Base-by-base conservation (phyloP, 805 yeast genomes). In the Monosporozyma servazzii region DNA sequence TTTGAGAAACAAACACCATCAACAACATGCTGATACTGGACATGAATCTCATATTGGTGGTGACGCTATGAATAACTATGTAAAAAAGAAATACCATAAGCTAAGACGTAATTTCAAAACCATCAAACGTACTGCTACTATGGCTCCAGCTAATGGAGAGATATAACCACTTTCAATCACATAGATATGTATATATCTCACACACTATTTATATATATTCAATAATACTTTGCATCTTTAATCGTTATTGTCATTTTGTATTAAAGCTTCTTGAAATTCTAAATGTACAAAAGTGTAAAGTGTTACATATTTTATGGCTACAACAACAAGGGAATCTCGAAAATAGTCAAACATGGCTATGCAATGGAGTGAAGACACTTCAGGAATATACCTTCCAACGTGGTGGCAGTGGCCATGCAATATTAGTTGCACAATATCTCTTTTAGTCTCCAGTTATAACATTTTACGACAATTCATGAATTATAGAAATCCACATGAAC, bases 401-500 rank as follows among this genome's bases (percentile, higher is more conserved):
- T 57, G 62, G 60, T 57, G 63, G 60, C 56, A 57, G 45, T 40
- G 48, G 55, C 31, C 60, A 17, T 65, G 70, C 42, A 48, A 59
- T 15, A 23, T 56, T 2, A 55, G 61, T 1, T 56, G 64, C 4
- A 40, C 63, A 6, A 46, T 62, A 10, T 63, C 84, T 2, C 54
- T 75, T 13, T 13, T 65, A 11, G 71, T 77, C 5, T 75, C 86
- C 2, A 21, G 63, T 0, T 53, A 66, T 15, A 75, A 82, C 2
- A 80, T 84, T 1, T 62, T 60, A 27, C 58, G 72, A 52, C 95
- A 86, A 44, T 67, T 82, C 20, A 63, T 65, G 43, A 89, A 90
- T 69, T 93, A 93, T 68, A 70, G 98, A 45, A 88, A 86, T 59
- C 98, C 98, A 0, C 75, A 79, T 59, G 93, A 88, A 58, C 99